These are phyloP conservation scores for Exophiala aquamarina DNA, from an alignment of 2,329 filamentous ascomycete species.

Conservation along the genomic window DNA sequence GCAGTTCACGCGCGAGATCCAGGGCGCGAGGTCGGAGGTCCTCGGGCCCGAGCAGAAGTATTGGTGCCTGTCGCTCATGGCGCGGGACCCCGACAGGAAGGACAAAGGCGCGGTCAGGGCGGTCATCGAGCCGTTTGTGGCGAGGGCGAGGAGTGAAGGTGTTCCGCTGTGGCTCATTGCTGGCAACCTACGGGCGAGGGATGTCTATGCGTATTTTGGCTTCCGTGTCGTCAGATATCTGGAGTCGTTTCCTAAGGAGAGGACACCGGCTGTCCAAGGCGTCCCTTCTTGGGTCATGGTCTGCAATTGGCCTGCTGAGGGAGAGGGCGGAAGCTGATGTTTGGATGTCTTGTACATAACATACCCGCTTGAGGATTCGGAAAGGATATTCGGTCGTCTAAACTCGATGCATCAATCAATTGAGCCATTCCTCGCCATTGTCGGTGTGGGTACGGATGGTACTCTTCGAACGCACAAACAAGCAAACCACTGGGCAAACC, in stretches of 20 bases:
- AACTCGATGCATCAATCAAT: too few relatives aligned
- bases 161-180: constrained; percentile 24
- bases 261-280: not conserved
- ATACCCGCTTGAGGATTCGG: too few relatives aligned
- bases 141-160: constrained; percentile 13
- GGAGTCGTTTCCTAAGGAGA: constrained; percentile 5
- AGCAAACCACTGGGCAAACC: too few relatives aligned
- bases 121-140: constrained; percentile 24
- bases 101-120: constrained; percentile 24
- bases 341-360: too few relatives aligned
- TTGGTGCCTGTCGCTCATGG: constrained; percentile 22
- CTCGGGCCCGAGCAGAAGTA: constrained; percentile 7
- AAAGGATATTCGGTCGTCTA: too few relatives aligned
- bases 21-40: constrained; percentile 1
- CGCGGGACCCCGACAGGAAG: constrained; percentile 18
- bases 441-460: too few relatives aligned
- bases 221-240: constrained; percentile 19
- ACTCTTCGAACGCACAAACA: too few relatives aligned
- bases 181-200: constrained; percentile 19
- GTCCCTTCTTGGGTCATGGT: constrained; percentile 21
- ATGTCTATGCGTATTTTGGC: constrained; percentile 26
- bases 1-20: constrained; percentile 12
- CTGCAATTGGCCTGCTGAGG: constrained; percentile 24
- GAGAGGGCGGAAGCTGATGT: too few relatives aligned
- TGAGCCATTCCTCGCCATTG: too few relatives aligned